These are phyloP conservation scores for Lactarius pseudohatsudake DNA, from an alignment of 768 basidiomycete species.

Conservation along the genomic window DNA sequence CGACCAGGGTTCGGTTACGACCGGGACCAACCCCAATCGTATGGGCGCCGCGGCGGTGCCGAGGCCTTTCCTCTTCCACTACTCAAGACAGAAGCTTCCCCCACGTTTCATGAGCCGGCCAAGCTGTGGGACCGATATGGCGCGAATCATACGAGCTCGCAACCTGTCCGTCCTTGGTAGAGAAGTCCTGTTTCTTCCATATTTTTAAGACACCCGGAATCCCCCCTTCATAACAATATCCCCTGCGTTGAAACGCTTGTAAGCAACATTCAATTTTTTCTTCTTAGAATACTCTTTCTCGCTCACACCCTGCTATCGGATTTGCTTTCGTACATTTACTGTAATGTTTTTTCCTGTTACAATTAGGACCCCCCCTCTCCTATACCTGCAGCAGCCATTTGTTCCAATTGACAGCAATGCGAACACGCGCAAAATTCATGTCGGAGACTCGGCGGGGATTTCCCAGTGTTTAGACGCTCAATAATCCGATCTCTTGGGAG, in stretches of 20 bases:
- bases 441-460: conserved; percentile 14
- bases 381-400: background rate
- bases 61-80: background rate
- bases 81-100: conserved; percentile 10
- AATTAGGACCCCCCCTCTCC: background rate
- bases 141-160: conserved; percentile 21
- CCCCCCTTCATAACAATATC: background rate
- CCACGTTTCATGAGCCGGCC: conserved; percentile 1
- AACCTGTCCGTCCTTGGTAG: conserved; percentile 30
- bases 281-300: conserved; percentile 8
- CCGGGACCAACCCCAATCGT: conserved; percentile 10
- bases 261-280: background rate
- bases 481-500: conserved; percentile 18
- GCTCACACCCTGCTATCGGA: conserved; percentile 11
- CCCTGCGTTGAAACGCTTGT: background rate
- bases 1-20: conserved; percentile 13
- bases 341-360: conserved; percentile 16
- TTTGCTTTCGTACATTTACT: conserved; percentile 9
- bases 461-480: conserved; percentile 13
- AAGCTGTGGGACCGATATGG: conserved; percentile 17
- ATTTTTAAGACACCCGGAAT: background rate
- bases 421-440: conserved; percentile 18
- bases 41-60: conserved; percentile 13
- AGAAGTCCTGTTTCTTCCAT: background rate
- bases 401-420: background rate